phyloP scores from a whole-genome alignment of 1,284 basidiomycete genomes.

The Trichosporon inkin region DNA sequence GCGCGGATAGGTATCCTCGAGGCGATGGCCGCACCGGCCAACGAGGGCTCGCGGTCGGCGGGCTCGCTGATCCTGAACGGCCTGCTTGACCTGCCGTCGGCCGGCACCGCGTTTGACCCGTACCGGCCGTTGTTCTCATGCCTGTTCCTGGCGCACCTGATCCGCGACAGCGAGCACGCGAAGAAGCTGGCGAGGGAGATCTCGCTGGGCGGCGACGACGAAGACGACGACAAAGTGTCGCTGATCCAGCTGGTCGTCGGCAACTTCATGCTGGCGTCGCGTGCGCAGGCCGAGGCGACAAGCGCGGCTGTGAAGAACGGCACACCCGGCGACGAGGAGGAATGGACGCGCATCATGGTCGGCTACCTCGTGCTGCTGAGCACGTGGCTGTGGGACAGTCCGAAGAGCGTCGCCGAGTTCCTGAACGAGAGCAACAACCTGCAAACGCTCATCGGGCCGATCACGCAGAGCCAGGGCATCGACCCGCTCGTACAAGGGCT shows the following conservation, averaged over 20 bases:
- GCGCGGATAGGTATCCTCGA: slow-evolving; percentile 49
- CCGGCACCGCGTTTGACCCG: slow-evolving; percentile 50
- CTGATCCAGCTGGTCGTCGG: slow-evolving; percentile 57
- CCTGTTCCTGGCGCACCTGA: slow-evolving; percentile 54
- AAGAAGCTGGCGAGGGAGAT: slow-evolving; percentile 56
- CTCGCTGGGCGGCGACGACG: slow-evolving; percentile 47
- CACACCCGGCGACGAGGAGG: slow-evolving; percentile 47
- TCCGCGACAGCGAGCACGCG: slow-evolving; percentile 56
- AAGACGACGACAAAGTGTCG: slow-evolving; percentile 55
- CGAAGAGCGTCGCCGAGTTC: slow-evolving; percentile 80
- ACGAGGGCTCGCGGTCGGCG: slow-evolving; percentile 45
- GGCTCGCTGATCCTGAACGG: slow-evolving; percentile 55
- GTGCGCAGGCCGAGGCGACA: slow-evolving; percentile 54
- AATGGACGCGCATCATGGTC: slow-evolving; percentile 86
- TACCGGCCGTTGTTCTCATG: slow-evolving; percentile 55
- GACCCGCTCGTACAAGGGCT: slow-evolving; percentile 86
- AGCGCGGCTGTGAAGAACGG: slow-evolving; percentile 46
- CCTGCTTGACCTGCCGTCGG: slow-evolving; percentile 49
- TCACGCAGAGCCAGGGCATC: slow-evolving; percentile 80
- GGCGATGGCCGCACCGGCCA: slow-evolving; percentile 35
- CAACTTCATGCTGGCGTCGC: slow-evolving; percentile 61
- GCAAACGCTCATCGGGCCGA: slow-evolving; percentile 88
- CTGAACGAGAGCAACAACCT: slow-evolving; percentile 81
- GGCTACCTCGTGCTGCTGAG: slow-evolving; percentile 77
- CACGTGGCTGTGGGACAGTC: slow-evolving; percentile 97